phyloP scores from a whole-genome alignment of 208 protist species.

The Strigomonas galati region DNA sequence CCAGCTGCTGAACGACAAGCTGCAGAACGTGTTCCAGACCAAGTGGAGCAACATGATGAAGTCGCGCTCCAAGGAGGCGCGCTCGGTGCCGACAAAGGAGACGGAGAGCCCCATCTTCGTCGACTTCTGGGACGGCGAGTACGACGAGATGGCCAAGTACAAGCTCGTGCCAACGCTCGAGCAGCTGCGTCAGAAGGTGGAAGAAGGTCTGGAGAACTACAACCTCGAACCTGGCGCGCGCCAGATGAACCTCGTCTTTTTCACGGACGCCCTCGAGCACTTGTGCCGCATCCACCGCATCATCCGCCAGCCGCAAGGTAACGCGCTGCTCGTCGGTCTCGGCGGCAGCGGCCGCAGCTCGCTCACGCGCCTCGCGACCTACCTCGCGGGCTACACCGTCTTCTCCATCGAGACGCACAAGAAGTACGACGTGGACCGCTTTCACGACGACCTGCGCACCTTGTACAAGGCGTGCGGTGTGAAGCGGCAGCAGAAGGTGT shows the following conservation, averaged over 20 bases:
- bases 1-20: conserved; percentile 89
- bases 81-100: conserved; percentile 40
- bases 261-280: conserved; percentile 97
- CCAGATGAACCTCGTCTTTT: conserved; percentile 97
- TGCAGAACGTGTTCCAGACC: conserved; percentile 90
- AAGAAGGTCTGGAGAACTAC: conserved; percentile 93
- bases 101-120: conserved; percentile 93
- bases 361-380: conserved; percentile 95
- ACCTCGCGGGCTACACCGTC: conserved; percentile 93
- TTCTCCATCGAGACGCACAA: conserved; percentile 97
- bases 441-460: conserved; percentile 97
- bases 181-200: conserved; percentile 86
- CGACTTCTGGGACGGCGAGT: conserved; percentile 93
- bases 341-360: conserved; percentile 97
- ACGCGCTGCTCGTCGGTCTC: conserved; percentile 97
- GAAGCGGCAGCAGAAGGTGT: conserved; percentile 94
- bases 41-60: conserved; percentile 93
- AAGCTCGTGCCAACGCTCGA: conserved; percentile 91
- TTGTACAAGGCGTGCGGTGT: conserved; percentile 94
- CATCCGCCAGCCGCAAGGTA: conserved; percentile 95
- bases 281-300: conserved; percentile 96
- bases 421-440: conserved; percentile 94
- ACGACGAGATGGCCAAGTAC: conserved; percentile 93
- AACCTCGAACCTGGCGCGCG: conserved; percentile 89
- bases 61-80: conserved; percentile 55